Evolutionary conservation across 306 rosid species (phyloP), one percentile per base, ranked within the genome.

Genomic region (Oxytropis ochrocephala): DNA sequence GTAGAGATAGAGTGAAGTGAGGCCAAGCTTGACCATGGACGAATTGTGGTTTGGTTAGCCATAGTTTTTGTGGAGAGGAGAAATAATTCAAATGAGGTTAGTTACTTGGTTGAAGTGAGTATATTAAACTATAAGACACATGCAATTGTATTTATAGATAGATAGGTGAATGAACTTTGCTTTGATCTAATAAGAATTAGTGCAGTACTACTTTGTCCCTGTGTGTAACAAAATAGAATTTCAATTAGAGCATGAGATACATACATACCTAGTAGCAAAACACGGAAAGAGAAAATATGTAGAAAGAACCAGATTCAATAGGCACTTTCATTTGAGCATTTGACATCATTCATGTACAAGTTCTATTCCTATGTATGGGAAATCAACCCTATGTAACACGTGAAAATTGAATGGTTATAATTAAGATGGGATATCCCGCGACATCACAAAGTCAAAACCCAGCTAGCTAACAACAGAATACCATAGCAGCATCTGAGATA

Each of bases 11-110:
- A 66, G 43, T 50, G 38, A 5, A 84, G 11, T 18, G 94, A 69
- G 32, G 81, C 63, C 43, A 82, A 73, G 16, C 88, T 90, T 10
- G 80, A 76, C 97, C 94, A 91, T 24, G 87, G 78, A 67, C 96
- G 96, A 44, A 64, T 7, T 3, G 68, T 27, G 8, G 84, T 79
- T 70, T 60, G 95, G 65, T 86, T 78, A 8, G 91, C 83, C 96
- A 88, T 59, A 16, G 42, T 7, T 3, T n/a, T 8, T 39, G 11
- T 10, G 8, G 7, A 9, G 35, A 53, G 16, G 59, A 46, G 47
- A n/a, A 65, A 10, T 18, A 0, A 27, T 18, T 38, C 24, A 36
- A 50, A 42, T 18, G 61, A 39, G 42, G 54, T 11, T 57, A 60
- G 6, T 35, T 24, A 1, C 2, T 67, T 67, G 29, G 18, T 30